Evolutionary conservation across 192 early-diverging fungal genomes (phyloP).

Genomic region (Gryganskiella cystojenkinii): DNA sequence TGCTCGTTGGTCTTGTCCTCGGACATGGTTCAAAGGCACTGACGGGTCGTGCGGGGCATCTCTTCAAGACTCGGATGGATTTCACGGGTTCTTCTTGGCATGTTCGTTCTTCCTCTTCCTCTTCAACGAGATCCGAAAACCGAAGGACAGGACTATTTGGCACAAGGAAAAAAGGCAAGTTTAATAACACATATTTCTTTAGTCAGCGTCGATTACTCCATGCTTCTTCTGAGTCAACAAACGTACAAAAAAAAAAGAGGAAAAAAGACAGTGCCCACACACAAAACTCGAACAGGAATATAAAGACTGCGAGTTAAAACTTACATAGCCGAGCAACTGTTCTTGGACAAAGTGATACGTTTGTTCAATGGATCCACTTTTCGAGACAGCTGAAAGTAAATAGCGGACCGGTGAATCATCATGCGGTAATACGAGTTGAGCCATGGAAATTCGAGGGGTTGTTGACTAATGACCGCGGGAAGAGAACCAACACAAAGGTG

Average conservation of each 20-base stretch:
- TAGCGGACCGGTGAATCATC: constrained; percentile 74
- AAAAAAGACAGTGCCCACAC: not conserved
- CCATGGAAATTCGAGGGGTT: constrained; percentile 64
- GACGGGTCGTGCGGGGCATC: constrained; percentile 17
- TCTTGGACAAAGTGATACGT: constrained; percentile 66
- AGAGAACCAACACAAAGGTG: not conserved
- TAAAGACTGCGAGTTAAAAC: not conserved
- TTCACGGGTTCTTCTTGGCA: not conserved
- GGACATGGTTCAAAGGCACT: constrained; percentile 20
- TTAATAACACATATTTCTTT: not conserved
- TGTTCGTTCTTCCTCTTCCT: constrained; percentile 46
- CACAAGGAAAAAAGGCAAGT: not conserved
- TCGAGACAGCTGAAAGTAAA: constrained; percentile 69
- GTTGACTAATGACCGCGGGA: constrained; percentile 45
- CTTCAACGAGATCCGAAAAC: constrained; percentile 57
- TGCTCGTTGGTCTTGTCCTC: constrained; percentile 25
- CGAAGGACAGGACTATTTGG: constrained; percentile 43
- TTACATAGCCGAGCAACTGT: constrained; percentile 64
- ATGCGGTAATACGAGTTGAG: constrained; percentile 83
- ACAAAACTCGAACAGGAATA: too few relatives aligned
- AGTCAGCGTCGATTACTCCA: not conserved
- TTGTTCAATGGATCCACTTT: constrained; percentile 61
- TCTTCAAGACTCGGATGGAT: constrained; percentile 60
- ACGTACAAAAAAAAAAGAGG: not conserved
- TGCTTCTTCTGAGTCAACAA: not conserved